Base-by-base conservation (phyloP, 83 land plant genomes). In the Diphasiastrum complanatum region DNA sequence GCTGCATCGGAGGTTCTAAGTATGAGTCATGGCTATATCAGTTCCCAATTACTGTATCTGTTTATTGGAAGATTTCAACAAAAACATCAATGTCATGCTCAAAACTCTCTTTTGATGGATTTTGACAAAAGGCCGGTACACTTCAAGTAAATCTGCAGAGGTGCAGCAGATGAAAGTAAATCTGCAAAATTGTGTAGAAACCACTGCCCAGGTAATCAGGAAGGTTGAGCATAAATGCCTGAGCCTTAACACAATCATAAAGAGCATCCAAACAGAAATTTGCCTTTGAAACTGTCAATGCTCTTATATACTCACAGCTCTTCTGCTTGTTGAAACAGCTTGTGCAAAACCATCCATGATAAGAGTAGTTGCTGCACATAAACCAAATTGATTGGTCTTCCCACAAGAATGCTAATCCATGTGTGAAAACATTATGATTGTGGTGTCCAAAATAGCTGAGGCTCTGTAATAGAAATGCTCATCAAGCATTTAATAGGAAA, bases 311-410 rank as follows among this genome's bases (percentile, higher is more conserved):
- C 69, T 66, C 60, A 72, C 75, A 34, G 75, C 75, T 47, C 75
- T 47, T 60, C 72, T 45, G 63, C 75, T 72, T 5, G 75, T 58
- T 26, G 75, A 72, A 36, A 58, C 75, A 59, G 75, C 75, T 40
- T 33, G 31, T 22, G 75, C 75, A n/a, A n/a, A n/a, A n/a, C n/a
- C n/a, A n/a, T n/a, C n/a, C n/a, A n/a, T n/a, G n/a, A n/a, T n/a
- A n/a, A n/a, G n/a, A n/a, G n/a, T n/a, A n/a, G n/a, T n/a, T n/a
- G n/a, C n/a, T n/a, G n/a, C n/a, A n/a, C n/a, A n/a, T n/a, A n/a
- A n/a, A n/a, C n/a, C n/a, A n/a, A n/a, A n/a, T n/a, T n/a, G n/a
- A n/a, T n/a, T n/a, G n/a, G n/a, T n/a, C n/a, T n/a, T n/a, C n/a
- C n/a, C n/a, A n/a, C n/a, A n/a, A n/a, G n/a, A n/a, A n/a, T n/a